Evolutionary conservation across 495 filamentous ascomycete species (phyloP).

Genomic region (Evernia prunastri): DNA sequence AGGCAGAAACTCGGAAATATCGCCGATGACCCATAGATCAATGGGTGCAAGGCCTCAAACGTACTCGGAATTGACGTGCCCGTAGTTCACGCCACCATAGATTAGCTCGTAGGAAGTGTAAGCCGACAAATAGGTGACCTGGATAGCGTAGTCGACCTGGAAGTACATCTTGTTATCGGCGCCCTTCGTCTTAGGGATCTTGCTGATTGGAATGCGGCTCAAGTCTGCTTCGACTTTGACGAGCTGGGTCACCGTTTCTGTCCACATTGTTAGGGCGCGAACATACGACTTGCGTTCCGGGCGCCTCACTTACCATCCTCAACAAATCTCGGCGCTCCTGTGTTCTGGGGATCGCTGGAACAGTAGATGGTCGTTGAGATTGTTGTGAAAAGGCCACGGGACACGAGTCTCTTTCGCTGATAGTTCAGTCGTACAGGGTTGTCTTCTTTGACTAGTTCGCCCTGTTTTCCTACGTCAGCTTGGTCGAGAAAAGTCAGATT

Average conservation of each 20-base stretch:
- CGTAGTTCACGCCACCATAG: slow-evolving; percentile 27
- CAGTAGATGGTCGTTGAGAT: slow-evolving; percentile 21
- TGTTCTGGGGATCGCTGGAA: slow-evolving; percentile 20
- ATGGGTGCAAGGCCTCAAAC: slow-evolving; percentile 13
- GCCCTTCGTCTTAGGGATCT: slow-evolving; percentile 11
- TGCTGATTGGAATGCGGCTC: slow-evolving; percentile 14
- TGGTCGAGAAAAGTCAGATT: neutral
- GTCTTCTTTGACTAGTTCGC: slow-evolving; percentile 26
- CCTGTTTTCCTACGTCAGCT: slow-evolving; percentile 16
- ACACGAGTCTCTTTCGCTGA: slow-evolving; percentile 5
- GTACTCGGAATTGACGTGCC: slow-evolving; percentile 29
- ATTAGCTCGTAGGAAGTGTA: slow-evolving; percentile 30
- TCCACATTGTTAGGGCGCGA: neutral
- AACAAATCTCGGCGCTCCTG: slow-evolving; percentile 18
- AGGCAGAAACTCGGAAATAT: neutral
- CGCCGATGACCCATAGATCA: no score
- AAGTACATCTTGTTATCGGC: slow-evolving; percentile 29
- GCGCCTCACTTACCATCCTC: slow-evolving; percentile 5
- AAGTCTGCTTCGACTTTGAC: slow-evolving; percentile 22
- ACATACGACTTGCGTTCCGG: neutral
- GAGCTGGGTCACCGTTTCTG: slow-evolving; percentile 14
- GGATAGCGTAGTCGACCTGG: slow-evolving; percentile 24
- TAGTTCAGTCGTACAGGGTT: slow-evolving; percentile 21
- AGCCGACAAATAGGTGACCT: slow-evolving; percentile 28
- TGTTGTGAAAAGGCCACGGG: slow-evolving; percentile 16